phyloP scores from a whole-genome alignment of 257 asterid genomes.

The Solanum phureja region DNA sequence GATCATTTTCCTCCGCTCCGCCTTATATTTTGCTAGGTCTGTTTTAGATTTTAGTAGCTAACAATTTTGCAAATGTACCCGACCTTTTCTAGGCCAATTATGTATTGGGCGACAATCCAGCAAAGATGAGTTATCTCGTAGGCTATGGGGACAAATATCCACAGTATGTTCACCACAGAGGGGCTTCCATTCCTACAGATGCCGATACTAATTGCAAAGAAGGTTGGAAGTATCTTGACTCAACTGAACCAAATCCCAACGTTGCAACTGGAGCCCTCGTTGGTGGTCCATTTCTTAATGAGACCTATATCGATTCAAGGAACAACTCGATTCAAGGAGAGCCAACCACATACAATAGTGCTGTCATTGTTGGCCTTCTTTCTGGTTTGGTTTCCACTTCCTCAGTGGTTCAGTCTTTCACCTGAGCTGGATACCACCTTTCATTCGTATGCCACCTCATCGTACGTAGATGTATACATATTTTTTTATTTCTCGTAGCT shows the following conservation, averaged over 20 bases:
- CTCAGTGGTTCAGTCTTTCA: slow-evolving; percentile 43
- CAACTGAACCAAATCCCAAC: slow-evolving; percentile 62
- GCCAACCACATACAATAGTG: slow-evolving; percentile 75
- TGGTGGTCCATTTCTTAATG: slow-evolving; percentile 85
- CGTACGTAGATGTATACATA: neutral
- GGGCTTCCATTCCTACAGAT: slow-evolving; percentile 71
- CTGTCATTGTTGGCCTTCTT: slow-evolving; percentile 69
- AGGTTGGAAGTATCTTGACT: slow-evolving; percentile 73
- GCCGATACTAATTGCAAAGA: slow-evolving; percentile 56
- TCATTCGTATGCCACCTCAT: neutral
- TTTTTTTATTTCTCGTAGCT: slow-evolving; percentile 4
- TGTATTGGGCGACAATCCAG: slow-evolving; percentile 67
- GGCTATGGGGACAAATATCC: slow-evolving; percentile 82
- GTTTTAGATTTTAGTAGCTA: neutral
- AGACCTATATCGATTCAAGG: slow-evolving; percentile 54
- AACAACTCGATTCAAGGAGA: slow-evolving; percentile 86
- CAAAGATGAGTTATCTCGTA: slow-evolving; percentile 69
- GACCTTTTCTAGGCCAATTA: slow-evolving; percentile 47
- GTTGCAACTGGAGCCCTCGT: slow-evolving; percentile 75
- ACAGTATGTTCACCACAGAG: slow-evolving; percentile 78
- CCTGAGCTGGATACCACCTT: slow-evolving; percentile 6
- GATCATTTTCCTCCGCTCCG: neutral
- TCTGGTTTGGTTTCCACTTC: slow-evolving; percentile 67
- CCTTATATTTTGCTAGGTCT: neutral
- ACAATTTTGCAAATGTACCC: neutral